Base-by-base conservation (phyloP, 148 eudicot genomes). In the Rhododendron kiyosumense region DNA sequence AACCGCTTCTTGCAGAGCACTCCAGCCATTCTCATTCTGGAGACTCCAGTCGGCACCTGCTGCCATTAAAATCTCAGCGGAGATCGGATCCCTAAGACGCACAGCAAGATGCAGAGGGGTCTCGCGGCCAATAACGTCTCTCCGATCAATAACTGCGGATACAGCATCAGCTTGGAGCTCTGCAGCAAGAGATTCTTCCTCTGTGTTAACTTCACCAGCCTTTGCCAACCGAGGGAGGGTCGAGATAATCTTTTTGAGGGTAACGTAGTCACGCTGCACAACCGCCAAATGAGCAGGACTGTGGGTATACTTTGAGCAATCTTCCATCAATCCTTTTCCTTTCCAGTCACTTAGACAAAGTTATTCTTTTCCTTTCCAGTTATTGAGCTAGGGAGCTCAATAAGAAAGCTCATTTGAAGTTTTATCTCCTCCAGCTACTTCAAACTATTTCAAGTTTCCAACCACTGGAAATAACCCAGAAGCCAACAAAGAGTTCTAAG, bases 21-120 rank as follows among this genome's bases (percentile, higher is more conserved):
- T 95, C 99, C 99, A 96, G n/a, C 99, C 99, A 65, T 91, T 87
- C 88, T 94, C 95, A 83, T 96, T 96, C 83, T 96, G 99, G n/a
- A 96, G 94, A 89, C 98, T 94, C 94, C 95, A 93, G 86, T 96
- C 98, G 7, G 98, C 98, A 89, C 99, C 99, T 2, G 98, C 97
- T 5, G 96, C 91, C 96, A 95, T 94, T 78, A 96, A 89, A 63
- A 94, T 90, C 81, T 94, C 96, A 9, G 94, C 99, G 0, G 98
- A 93, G 38, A 87, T 83, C 1, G 96, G 93, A 84, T 96, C 99
- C 88, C 89, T 88, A 30, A 95, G 87, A 51, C 93, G 93, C 82
- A 96, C 99, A 0, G 98, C 94, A 73, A 96, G 94, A 84, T 96
- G 99, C 88, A 96, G 80, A 0, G 99, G 98, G 36, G 99, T 96